Conservation (phyloP, 2,329 filamentous ascomycete genomes). For the Colletotrichum sp. region DNA sequence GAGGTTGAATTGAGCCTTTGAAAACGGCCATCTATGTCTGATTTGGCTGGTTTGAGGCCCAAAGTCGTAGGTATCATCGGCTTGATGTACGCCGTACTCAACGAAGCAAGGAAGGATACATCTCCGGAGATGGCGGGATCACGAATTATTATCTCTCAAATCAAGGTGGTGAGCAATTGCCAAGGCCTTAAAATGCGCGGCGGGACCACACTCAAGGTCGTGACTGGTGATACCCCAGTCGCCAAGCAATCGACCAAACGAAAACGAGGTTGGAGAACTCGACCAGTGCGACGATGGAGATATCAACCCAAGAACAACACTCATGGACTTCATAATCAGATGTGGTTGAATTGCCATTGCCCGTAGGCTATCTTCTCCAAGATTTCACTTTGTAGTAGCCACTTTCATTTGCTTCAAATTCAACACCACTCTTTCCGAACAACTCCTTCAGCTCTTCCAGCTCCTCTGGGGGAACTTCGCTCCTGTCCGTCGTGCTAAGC, state of each 20-base stretch:
- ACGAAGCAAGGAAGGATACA: neutral
- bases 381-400: neutral
- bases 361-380: neutral
- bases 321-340: rapidly evolving
- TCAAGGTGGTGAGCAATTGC: neutral
- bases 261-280: neutral
- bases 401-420: neutral
- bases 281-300: neutral
- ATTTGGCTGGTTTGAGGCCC: rapidly evolving
- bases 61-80: neutral
- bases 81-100: neutral
- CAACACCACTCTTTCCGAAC: neutral
- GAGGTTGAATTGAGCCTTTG: neutral
- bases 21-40: rapidly evolving
- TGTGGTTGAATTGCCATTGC: neutral
- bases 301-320: neutral
- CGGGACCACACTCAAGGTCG: neutral
- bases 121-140: neutral
- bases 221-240: neutral
- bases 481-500: rapidly evolving
- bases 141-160: neutral
- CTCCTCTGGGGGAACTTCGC: neutral
- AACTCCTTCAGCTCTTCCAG: neutral
- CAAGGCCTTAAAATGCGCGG: neutral
- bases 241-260: neutral